Evolutionary conservation across 78 protist species (phyloP).

Genomic region (Planoprotostelium fungivorum): DNA sequence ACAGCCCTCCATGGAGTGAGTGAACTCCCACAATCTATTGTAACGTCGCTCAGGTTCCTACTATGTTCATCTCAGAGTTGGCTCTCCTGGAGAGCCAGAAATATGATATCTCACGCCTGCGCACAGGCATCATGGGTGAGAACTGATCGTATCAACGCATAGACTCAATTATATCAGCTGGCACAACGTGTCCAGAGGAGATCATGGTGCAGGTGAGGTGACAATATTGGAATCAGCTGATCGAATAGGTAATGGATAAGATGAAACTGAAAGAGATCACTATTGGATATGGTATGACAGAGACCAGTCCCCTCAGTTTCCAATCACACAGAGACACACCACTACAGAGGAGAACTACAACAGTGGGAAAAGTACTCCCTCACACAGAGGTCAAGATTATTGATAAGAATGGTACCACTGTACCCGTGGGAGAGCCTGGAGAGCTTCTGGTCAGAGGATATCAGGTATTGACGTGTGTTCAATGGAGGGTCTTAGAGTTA

Average conservation of each 20-base stretch:
- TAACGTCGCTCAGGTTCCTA: constrained; percentile 25
- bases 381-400: constrained; percentile 52
- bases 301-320: constrained; percentile 67
- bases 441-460: constrained; percentile 65
- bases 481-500: background rate
- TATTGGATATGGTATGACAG: constrained; percentile 80
- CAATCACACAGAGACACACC: constrained; percentile 16
- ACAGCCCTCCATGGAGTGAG: constrained; percentile 69
- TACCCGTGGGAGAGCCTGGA: constrained; percentile 27
- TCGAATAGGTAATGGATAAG: background rate
- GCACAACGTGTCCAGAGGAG: constrained; percentile 56
- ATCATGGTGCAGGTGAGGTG: constrained; percentile 27
- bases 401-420: constrained; percentile 17
- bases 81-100: background rate
- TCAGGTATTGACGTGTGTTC: too few species aligned
- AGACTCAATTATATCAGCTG: constrained; percentile 18
- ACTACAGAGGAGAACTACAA: background rate
- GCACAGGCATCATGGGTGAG: constrained; percentile 77
- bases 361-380: constrained; percentile 57
- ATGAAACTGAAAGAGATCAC: constrained; percentile 44
- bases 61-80: constrained; percentile 68
- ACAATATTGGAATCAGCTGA: background rate
- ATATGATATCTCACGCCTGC: constrained; percentile 19
- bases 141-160: background rate
- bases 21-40: background rate